These are phyloP conservation scores for Jatropha podagrica DNA, from an alignment of 441 rosid genomes.

Conservation along the genomic window DNA sequence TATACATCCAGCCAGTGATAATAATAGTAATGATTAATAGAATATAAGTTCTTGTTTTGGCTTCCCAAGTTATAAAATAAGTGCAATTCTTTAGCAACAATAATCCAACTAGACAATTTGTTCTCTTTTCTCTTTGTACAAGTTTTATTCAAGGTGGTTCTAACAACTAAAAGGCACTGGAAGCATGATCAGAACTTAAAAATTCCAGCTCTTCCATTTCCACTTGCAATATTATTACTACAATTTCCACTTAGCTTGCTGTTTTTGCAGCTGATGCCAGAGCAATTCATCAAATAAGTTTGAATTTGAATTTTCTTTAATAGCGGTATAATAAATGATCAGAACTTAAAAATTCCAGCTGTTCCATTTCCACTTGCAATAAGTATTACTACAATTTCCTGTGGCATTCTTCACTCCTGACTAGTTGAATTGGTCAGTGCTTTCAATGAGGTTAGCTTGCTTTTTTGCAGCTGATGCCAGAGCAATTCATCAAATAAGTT, in stretches of 20 bases:
- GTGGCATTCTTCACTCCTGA: neutral
- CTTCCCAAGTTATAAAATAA: neutral
- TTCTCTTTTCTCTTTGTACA: neutral
- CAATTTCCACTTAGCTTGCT: neutral
- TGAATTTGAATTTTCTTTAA: neutral
- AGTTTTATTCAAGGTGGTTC: too few relatives aligned
- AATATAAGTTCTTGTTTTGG: neutral
- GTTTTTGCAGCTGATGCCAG: neutral
- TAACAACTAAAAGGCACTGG: neutral
- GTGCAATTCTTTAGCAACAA: neutral
- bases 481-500: neutral
- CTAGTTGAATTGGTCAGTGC: neutral
- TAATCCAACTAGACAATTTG: neutral
- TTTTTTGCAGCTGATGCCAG: neutral
- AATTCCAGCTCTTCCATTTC: neutral
- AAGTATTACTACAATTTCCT: neutral
- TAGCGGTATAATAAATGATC: neutral
- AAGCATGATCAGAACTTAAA: neutral
- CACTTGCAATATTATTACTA: neutral
- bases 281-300: neutral
- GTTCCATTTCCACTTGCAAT: neutral
- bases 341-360: too few relatives aligned
- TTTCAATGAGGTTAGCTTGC: too few relatives aligned
- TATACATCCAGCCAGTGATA: neutral
- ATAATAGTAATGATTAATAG: neutral